phyloP scores from a whole-genome alignment of 345 rosid genomes.

The Populus euphratica region DNA sequence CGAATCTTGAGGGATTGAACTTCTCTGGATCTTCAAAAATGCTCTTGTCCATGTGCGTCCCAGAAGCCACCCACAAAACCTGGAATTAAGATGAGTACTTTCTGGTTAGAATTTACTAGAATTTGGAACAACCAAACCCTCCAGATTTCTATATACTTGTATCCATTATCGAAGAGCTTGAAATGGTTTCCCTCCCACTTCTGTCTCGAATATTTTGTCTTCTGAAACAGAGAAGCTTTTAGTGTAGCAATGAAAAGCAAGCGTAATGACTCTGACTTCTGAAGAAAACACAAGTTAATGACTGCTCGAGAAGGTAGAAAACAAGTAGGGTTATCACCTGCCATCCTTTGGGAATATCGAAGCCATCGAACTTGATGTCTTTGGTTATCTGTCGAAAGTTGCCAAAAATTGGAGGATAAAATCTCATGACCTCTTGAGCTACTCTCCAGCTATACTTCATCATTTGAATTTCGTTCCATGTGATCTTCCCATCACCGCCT shows the following conservation, averaged over 20 bases:
- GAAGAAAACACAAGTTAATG: background rate
- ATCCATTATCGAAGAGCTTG: too few relatives aligned
- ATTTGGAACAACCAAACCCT: too few relatives aligned
- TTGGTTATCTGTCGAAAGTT: conserved; percentile 12
- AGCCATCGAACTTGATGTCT: conserved; percentile 12
- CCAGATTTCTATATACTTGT: background rate
- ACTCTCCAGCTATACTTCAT: conserved; percentile 21
- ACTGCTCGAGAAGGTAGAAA: background rate
- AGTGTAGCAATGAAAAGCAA: too few relatives aligned
- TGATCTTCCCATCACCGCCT: background rate
- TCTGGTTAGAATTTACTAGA: background rate
- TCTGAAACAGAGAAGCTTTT: too few relatives aligned
- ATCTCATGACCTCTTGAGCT: conserved; percentile 22
- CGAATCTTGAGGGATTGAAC: conserved; percentile 22
- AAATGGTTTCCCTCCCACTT: too few relatives aligned
- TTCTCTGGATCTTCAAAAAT: conserved; percentile 21
- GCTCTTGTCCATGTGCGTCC: conserved; percentile 21
- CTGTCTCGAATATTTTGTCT: background rate
- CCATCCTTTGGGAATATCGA: conserved; percentile 29
- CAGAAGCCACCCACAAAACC: conserved; percentile 22
- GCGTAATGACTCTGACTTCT: background rate
- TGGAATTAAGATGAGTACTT: background rate
- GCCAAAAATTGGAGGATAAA: conserved; percentile 20
- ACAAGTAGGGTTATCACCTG: background rate
- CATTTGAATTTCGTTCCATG: conserved; percentile 16